phyloP scores from a whole-genome alignment of 371 early-diverging fungal species.

The Nematocida ausubeli region DNA sequence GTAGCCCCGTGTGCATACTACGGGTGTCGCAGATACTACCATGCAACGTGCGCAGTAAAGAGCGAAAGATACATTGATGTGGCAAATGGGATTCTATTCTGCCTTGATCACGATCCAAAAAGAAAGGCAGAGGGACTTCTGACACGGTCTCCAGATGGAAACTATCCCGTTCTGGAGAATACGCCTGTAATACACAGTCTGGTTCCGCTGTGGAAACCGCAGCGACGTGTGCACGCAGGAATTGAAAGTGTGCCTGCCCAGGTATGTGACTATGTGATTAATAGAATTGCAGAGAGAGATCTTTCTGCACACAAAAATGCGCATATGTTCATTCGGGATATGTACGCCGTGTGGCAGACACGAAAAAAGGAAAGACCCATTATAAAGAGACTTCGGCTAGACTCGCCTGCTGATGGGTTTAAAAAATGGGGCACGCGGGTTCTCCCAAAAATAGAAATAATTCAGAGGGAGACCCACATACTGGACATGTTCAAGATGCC shows the following conservation, averaged over 20 bases:
- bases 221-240: slow-evolving; percentile 1
- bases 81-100: slow-evolving; percentile 71
- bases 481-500: neutral
- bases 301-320: neutral
- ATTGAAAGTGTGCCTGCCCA: slow-evolving; percentile 27
- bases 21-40: slow-evolving; percentile 80
- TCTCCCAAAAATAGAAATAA: neutral
- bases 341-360: slow-evolving; percentile 36
- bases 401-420: slow-evolving; percentile 14
- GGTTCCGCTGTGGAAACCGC: slow-evolving; percentile 31
- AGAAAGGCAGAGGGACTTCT: slow-evolving; percentile 28
- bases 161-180: slow-evolving; percentile 40
- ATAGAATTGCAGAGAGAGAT: slow-evolving; percentile 36
- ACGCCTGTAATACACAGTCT: slow-evolving; percentile 3
- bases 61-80: slow-evolving; percentile 77
- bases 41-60: slow-evolving; percentile 82
- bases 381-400: slow-evolving; percentile 49
- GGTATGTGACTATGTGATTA: slow-evolving; percentile 10
- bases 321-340: slow-evolving; percentile 14
- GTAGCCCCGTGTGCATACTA: slow-evolving; percentile 85
- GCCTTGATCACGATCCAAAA: slow-evolving; percentile 76
- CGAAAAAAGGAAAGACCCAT: slow-evolving; percentile 18
- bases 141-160: slow-evolving; percentile 20
- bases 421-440: neutral
- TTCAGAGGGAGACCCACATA: neutral